Base-by-base conservation (phyloP, 176 grass and related monocot species). In the Eragrostis curvula region DNA sequence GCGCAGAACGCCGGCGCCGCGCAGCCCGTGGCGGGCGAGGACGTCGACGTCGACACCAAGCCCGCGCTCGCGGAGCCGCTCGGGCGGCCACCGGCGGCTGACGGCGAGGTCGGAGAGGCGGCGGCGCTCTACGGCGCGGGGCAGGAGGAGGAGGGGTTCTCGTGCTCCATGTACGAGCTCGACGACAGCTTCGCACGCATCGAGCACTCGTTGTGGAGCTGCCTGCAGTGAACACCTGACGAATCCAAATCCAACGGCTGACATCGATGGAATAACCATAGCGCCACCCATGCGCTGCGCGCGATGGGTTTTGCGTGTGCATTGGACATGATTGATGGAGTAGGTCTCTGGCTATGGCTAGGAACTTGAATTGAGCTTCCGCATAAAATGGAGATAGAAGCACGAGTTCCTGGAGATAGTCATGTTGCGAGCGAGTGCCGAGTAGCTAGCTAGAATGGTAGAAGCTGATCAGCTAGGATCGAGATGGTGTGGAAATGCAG, bases 171-270 rank as follows among this genome's bases (percentile, higher is more conserved):
- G 77, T 88, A 78, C 41, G 85, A 88, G 56, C 71, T 85, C 9
- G 85, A 87, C 17, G 75, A 87, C 46, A 91, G 56, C 75, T 84
- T 87, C 71, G 77, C 81, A 28, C 71, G 53, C 70, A 84, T 87
- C 9, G 76, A 87, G 12, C 56, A 91, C 3, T 87, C 85, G 2
- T 14, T 91, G 7, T 85, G 89, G 89, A 70, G 24, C 70, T 91
- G 85, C 71, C 45, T 87, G 65, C 32, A 36, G 32, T 42, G 49
- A 72, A 2, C 71, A 16, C 36, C 28, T 51, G 71, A 53, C 11
- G 46, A 25, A 12, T 20, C 87, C 9, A 29, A 29, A 46, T 36
- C 77, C 2, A 52, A 70, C 61, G 17, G 30, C 18, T 50, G 14
- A 8, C 1, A 3, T 3, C 11, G 9, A 13, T 47, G 32, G 32